These are phyloP conservation scores for Amphicarpaea edgeworthii DNA, from an alignment of 306 rosid species.

Conservation along the genomic window DNA sequence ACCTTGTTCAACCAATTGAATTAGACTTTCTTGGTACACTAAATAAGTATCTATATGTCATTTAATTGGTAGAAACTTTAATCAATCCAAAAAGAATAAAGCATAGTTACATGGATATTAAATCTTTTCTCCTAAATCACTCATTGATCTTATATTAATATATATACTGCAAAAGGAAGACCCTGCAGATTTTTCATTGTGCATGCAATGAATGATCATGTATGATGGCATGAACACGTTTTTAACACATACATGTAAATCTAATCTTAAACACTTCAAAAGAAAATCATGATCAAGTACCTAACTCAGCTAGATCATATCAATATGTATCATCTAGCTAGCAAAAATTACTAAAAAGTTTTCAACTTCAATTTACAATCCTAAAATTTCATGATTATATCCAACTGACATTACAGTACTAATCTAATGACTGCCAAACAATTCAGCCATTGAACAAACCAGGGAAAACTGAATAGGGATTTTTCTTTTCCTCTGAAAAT, in stretches of 20 bases:
- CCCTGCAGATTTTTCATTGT: neutral
- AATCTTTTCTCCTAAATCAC: neutral
- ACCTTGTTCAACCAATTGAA: too few relatives aligned
- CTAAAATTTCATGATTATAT: neutral
- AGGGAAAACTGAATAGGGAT: neutral
- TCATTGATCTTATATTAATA: neutral
- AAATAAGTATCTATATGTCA: neutral
- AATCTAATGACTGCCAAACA: neutral
- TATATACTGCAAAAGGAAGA: neutral
- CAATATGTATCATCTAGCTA: neutral
- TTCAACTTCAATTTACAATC: neutral
- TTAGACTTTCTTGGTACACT: too few relatives aligned
- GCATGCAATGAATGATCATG: neutral
- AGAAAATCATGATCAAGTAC: neutral
- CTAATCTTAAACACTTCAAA: neutral
- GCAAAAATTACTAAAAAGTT: neutral
- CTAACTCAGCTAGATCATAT: neutral
- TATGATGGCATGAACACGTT: neutral
- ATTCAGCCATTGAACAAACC: neutral
- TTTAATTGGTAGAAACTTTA: neutral
- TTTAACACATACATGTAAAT: neutral
- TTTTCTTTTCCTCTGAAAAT: neutral
- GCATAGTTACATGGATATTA: neutral
- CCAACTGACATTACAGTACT: neutral
- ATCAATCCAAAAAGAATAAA: slow-evolving; percentile 2